phyloP scores from a whole-genome alignment of 805 yeast genomes.

The Saturnispora sanitii region DNA sequence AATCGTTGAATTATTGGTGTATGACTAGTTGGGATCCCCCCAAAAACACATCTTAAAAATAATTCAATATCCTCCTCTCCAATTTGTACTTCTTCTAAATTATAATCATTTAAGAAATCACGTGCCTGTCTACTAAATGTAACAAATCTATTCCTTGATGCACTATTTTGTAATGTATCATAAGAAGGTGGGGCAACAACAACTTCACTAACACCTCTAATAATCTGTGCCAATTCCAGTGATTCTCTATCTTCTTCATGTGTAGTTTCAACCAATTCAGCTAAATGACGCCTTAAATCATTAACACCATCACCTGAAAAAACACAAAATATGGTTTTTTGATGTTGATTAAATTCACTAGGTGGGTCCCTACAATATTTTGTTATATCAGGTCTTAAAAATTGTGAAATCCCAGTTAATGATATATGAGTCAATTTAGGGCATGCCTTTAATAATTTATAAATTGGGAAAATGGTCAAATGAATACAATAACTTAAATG shows the following conservation, averaged over 20 bases:
- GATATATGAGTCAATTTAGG: constrained; percentile 85
- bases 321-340: constrained; percentile 80
- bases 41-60: constrained; percentile 25
- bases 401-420: constrained; percentile 85
- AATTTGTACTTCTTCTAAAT: constrained; percentile 19
- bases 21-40: constrained; percentile 23
- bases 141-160: constrained; percentile 19
- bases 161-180: constrained; percentile 14
- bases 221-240: constrained; percentile 24
- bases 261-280: constrained; percentile 24
- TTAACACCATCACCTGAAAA: constrained; percentile 86
- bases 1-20: constrained; percentile 26
- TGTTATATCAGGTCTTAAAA: constrained; percentile 75
- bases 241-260: constrained; percentile 26
- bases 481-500: constrained; percentile 87
- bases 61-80: constrained; percentile 18
- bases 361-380: constrained; percentile 89
- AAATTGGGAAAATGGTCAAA: constrained; percentile 69
- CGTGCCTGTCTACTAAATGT: constrained; percentile 22
- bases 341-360: constrained; percentile 79
- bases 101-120: constrained; percentile 23
- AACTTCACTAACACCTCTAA: constrained; percentile 18
- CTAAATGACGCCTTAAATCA: constrained; percentile 61
- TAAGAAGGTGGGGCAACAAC: constrained; percentile 10
- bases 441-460: constrained; percentile 63